Evolutionary conservation across 352 stramenopile species (phyloP).

Genomic region (Pythium brassicae): DNA sequence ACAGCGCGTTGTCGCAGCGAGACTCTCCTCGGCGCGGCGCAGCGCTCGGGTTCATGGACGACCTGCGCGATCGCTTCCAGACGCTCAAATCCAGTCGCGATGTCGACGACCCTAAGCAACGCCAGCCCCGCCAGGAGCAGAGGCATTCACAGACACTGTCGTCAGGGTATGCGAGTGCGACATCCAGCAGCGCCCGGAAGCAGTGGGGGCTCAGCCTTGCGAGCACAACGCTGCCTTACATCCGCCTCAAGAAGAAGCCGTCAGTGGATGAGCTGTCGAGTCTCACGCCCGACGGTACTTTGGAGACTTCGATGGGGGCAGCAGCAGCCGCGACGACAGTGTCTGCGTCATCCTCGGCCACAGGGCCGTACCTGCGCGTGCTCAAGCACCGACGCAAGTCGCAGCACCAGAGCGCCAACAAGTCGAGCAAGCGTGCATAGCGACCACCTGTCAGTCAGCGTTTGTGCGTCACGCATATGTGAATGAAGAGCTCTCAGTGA

Average conservation of each 20-base stretch:
- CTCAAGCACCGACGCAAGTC: slow-evolving; percentile 59
- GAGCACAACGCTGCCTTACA: slow-evolving; percentile 58
- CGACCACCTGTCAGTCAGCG: no score
- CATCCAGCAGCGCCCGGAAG: slow-evolving; percentile 13
- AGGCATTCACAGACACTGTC: neutral
- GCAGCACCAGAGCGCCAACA: slow-evolving; percentile 7
- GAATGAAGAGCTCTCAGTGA: no score
- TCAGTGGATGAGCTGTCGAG: slow-evolving; percentile 15
- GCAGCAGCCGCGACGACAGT: neutral
- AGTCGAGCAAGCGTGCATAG: slow-evolving; percentile 9
- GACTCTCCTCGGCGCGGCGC: neutral
- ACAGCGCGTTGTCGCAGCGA: neutral
- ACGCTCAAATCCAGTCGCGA: slow-evolving; percentile 10
- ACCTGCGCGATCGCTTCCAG: slow-evolving; percentile 26
- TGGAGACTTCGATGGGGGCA: neutral
- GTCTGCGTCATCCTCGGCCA: slow-evolving; percentile 13
- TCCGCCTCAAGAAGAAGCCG: slow-evolving; percentile 64
- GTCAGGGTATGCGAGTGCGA: neutral
- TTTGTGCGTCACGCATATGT: no score
- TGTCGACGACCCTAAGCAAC: neutral
- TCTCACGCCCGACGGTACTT: neutral
- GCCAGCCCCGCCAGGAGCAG: neutral
- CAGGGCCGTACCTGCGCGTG: slow-evolving; percentile 68
- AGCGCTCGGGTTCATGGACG: slow-evolving; percentile 24
- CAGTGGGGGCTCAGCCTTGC: slow-evolving; percentile 59